Evolutionary conservation across 352 stramenopile species (phyloP).

Genomic region (Phytophthora agathidicida): DNA sequence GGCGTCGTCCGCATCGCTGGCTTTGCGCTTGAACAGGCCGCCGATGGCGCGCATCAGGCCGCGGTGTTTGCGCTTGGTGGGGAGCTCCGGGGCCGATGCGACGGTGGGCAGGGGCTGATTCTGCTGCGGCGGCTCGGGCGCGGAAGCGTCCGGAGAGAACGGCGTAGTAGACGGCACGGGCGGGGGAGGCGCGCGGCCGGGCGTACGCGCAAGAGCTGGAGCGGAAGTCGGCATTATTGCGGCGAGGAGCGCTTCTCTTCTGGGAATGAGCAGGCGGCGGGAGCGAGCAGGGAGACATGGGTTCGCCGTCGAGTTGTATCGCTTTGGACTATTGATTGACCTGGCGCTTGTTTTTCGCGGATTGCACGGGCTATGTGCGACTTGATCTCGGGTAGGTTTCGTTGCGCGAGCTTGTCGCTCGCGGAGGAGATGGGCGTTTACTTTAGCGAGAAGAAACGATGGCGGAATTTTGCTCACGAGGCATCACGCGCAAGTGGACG

Average conservation of each 20-base stretch:
- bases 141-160: slow-evolving; percentile 4
- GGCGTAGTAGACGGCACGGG: slow-evolving; percentile 7
- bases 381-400: no score
- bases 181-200: slow-evolving; percentile 14
- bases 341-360: background rate
- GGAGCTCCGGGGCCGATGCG: background rate
- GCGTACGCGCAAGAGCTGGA: background rate
- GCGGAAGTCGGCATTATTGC: no score
- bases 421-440: background rate
- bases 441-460: background rate
- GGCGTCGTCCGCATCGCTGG: slow-evolving; percentile 27
- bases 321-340: slow-evolving; percentile 3
- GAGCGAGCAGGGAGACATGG: slow-evolving; percentile 11
- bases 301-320: slow-evolving; percentile 20
- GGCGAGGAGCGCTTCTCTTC: no score
- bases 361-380: background rate
- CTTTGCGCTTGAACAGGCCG: slow-evolving; percentile 52
- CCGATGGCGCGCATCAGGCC: slow-evolving; percentile 57
- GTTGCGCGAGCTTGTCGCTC: background rate
- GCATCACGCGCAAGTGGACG: no score
- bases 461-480: slow-evolving; percentile 7
- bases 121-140: slow-evolving; percentile 1
- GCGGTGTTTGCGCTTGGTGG: slow-evolving; percentile 39
- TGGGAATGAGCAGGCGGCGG: slow-evolving; percentile 28
- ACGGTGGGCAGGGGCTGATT: background rate